Percentiles rank a stretch among this genome's conserved stretches.
Evolutionary conservation across 352 stramenopile species (phyloP).

Genomic region (Phytophthora multivora): DNA sequence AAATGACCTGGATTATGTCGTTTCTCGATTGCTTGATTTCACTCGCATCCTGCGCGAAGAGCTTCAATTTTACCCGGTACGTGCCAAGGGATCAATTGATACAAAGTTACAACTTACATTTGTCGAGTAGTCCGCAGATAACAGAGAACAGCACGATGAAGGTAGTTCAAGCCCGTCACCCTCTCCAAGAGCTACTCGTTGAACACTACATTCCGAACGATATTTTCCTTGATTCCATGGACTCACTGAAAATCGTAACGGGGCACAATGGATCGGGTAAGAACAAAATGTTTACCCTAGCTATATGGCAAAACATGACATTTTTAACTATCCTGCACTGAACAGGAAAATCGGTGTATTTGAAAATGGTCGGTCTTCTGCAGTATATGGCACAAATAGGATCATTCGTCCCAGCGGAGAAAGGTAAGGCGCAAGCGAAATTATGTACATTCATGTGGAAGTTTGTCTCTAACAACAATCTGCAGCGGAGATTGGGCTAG

Average conservation of each 20-base stretch:
- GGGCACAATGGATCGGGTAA: constrained; percentile 87
- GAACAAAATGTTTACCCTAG: neutral
- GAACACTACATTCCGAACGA: constrained; percentile 88
- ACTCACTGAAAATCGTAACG: constrained; percentile 73
- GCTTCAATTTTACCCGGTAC: constrained; percentile 81
- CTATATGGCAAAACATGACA: neutral
- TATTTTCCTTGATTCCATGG: constrained; percentile 44
- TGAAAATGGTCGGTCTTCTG: constrained; percentile 86
- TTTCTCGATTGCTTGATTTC: constrained; percentile 77
- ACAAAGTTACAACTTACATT: neutral
- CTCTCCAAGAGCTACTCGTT: constrained; percentile 84
- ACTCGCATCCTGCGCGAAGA: constrained; percentile 62
- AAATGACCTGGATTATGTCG: constrained; percentile 71
- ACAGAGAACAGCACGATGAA: constrained; percentile 53
- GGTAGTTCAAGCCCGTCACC: constrained; percentile 69
- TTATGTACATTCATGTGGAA: neutral
- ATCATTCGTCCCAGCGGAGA: constrained; percentile 74
- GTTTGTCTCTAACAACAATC: constrained; percentile 5
- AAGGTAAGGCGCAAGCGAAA: constrained; percentile 39
- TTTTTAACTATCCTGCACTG: neutral
- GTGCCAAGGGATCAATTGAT: neutral
- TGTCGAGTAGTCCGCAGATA: constrained; percentile 46
- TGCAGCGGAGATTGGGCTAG: constrained; percentile 72
- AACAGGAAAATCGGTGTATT: constrained; percentile 85
- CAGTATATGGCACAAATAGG: constrained; percentile 89